Conservation (phyloP, 495 filamentous ascomycete species). For the Immersiella caudata region DNA sequence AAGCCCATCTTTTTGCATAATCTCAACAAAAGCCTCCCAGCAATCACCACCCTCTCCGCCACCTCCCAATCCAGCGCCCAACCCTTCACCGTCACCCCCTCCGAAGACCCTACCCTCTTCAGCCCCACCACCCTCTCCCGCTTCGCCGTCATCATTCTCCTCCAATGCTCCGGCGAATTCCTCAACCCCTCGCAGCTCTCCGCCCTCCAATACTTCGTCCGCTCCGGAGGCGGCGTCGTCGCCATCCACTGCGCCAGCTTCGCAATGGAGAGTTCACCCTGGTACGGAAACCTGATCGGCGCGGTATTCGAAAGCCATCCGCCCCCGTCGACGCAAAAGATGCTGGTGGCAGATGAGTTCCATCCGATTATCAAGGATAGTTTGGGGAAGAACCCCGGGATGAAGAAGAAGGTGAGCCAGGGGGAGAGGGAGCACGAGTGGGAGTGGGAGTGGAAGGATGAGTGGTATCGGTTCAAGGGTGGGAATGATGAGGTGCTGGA, state of each 20-base stretch:
- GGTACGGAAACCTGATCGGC: slow-evolving; percentile 43
- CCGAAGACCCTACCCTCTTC: slow-evolving; percentile 41
- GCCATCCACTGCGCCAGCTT: slow-evolving; percentile 44
- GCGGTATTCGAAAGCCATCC: slow-evolving; percentile 42
- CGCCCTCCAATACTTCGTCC: slow-evolving; percentile 36
- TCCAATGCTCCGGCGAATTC: slow-evolving; percentile 43
- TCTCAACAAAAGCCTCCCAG: neutral
- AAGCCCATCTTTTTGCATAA: slow-evolving; percentile 28
- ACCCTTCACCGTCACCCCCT: slow-evolving; percentile 30
- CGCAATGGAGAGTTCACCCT: slow-evolving; percentile 30
- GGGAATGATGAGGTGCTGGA: slow-evolving; percentile 26
- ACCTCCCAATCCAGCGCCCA: slow-evolving; percentile 24
- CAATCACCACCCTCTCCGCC: neutral
- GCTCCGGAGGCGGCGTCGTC: slow-evolving; percentile 39
- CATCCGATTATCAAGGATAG: slow-evolving; percentile 34
- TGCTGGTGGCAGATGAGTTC: slow-evolving; percentile 28
- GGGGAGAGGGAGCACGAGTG: neutral
- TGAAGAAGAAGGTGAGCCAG: neutral
- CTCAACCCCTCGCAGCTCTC: slow-evolving; percentile 35
- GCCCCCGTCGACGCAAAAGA: slow-evolving; percentile 32
- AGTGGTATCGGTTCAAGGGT: slow-evolving; percentile 46
- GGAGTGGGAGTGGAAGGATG: slow-evolving; percentile 41
- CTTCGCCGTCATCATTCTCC: slow-evolving; percentile 40
- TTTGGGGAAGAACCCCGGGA: slow-evolving; percentile 20
- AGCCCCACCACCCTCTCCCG: slow-evolving; percentile 27